Percentiles rank a stretch among this genome's conserved stretches.
phyloP scores from a whole-genome alignment of 352 stramenopile genomes.

The Phytophthora pistaciae region DNA sequence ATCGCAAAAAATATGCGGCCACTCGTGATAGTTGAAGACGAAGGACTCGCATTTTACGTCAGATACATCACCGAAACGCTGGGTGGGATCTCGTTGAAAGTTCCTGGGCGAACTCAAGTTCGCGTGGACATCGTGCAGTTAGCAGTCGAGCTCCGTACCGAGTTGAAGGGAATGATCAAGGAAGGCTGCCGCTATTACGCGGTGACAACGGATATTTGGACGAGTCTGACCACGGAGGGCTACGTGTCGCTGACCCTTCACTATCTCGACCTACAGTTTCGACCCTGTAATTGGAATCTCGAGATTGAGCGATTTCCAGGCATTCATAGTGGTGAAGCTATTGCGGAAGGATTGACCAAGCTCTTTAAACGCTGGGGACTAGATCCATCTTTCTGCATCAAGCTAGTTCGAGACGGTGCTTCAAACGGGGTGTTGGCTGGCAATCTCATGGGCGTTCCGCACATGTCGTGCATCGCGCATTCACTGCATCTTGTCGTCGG shows the following conservation, averaged over 20 bases:
- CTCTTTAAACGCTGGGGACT: background rate
- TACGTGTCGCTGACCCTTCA: background rate
- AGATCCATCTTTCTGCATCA: background rate
- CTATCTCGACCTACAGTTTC: conserved; percentile 1
- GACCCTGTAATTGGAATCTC: background rate
- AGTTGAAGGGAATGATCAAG: background rate
- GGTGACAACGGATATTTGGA: background rate
- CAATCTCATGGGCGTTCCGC: background rate
- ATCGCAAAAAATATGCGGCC: background rate
- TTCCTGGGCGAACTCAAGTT: background rate
- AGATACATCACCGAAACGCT: background rate
- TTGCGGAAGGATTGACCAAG: background rate
- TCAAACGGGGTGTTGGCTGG: background rate
- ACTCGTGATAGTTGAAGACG: background rate
- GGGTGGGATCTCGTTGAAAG: background rate
- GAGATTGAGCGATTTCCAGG: conserved; percentile 1
- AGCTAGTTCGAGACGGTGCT: background rate
- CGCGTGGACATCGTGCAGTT: background rate
- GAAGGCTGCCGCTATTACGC: background rate
- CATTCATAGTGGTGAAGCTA: background rate
- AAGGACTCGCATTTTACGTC: background rate
- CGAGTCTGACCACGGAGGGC: background rate
- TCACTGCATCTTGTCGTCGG: background rate
- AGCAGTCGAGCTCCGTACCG: background rate
- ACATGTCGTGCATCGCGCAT: background rate